Evolutionary conservation across 352 stramenopile genomes (phyloP), one percentile per base, ranked within the genome.

Genomic region (Elongisporangium senticosum): DNA sequence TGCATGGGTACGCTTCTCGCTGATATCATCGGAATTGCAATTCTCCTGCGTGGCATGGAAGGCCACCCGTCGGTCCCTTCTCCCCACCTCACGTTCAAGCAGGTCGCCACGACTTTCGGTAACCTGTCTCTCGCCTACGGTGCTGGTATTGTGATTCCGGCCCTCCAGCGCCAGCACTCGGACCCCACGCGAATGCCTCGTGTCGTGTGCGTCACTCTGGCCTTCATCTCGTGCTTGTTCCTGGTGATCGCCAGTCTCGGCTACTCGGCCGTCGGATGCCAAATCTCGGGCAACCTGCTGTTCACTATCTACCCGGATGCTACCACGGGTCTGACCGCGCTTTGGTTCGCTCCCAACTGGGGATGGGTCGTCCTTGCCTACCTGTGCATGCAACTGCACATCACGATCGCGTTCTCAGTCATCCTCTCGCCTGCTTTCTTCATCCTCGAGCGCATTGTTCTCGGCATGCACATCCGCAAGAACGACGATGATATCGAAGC

Each of bases 1-100:
- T 83, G 71, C 51, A 20, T 87, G 28, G 74, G 78, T 6, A 88
- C 76, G 40, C 40, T 88, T 56, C 56, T 86, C 10, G 78, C 78
- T 3, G 78, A 86, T 53, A 68, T 58, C 1, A 86, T 88, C 55
- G 71, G 67, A 19, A 52, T 87, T 11, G 65, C 57, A 14, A 58
- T 87, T 19, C 62, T 87, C 10, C 55, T 74, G 0, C 61, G 70
- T 28, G 68, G 74, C 50, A 86, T 86, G 58, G 13, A 64, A 37
- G 61, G 56, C 7, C 65, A 71, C 43, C 62, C 66, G 43, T 61
- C 57, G 26, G 55, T 59, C 1, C 63, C 64, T 28, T 4, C 53
- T 19, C 68, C 68, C 14, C 56, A 69, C 39, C 51, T 75, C 15
- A 65, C 60, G 48, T 74, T 75, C 53, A 57, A 67, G 51, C 61